Base-by-base conservation (phyloP, 768 basidiomycete species). In the Hygrophorus russula region DNA sequence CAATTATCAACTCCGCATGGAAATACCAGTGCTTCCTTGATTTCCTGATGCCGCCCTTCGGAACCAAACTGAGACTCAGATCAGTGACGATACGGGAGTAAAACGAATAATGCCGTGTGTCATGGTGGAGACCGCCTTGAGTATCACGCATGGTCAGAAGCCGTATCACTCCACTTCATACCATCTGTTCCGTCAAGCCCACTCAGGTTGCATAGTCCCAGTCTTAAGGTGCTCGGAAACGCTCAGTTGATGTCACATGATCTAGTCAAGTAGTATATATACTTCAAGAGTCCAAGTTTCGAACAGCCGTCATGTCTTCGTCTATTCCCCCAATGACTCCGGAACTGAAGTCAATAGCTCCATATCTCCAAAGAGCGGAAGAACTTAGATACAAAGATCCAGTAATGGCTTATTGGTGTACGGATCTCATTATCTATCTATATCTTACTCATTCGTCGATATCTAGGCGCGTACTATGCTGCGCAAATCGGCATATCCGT, bases 381-480 rank as follows among this genome's bases (percentile, higher is more conserved):
- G 96, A 99, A 59, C 70, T 97, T 53, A 77, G 73, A 41, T 65
- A 65, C 11, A 77, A 83, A 49, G 92, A 99, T 45, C 87, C 89
- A 4, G 68, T 93, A 41, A 78, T 98, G 56, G 75, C 88, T 4
- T 98, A 98, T 58, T 99, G 94, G 93, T 93, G 94, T 94, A 62
- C 51, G 87, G 68, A 10, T 40, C 5, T 45, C 24, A 27, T 24
- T 46, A 14, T 35, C 24, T 36, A n/a, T 28, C 31, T 44, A 5
- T 27, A 12, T 31, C 13, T n/a, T 27, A 8, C n/a, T 14, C 29
- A 14, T 2, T 27, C 12, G 5, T 35, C 15, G 34, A 28, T 51
- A 38, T 32, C 33, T 4, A 93, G 90, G 82, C 66, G 82, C 83
- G 34, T 96, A 91, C 68, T 83, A 91, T 60, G 93, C 90, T 46